A percentile compares a stretch with the other conserved stretches of the same genome.
phyloP scores from a whole-genome alignment of 1,284 basidiomycete species.

The Pseudozyma hubeiensis region DNA sequence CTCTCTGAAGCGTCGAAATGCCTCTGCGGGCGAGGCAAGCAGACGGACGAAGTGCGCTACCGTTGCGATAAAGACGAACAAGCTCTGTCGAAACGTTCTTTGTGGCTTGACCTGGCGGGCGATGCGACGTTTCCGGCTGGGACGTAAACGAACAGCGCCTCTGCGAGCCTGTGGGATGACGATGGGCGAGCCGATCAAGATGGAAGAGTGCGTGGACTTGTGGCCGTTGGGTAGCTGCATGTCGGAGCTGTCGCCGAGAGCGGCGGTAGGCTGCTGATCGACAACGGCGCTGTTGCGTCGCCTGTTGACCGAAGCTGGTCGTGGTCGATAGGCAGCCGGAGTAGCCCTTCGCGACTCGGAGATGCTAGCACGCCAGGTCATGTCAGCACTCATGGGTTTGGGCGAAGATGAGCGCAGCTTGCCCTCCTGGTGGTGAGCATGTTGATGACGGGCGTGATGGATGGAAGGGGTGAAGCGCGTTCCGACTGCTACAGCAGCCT shows the following conservation, averaged over 20 bases:
- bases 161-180: constrained; percentile 59
- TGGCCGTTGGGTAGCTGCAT: constrained; percentile 25
- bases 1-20: constrained; percentile 28
- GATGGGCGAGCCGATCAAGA: constrained; percentile 55
- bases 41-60: constrained; percentile 26
- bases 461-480: constrained; percentile 48
- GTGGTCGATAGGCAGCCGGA: constrained; percentile 53
- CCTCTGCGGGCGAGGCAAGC: constrained; percentile 43
- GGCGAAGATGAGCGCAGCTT: constrained; percentile 6
- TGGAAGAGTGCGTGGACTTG: constrained; percentile 44
- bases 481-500: constrained; percentile 25
- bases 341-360: constrained; percentile 46
- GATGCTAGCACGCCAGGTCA: constrained; percentile 35
- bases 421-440: constrained; percentile 18
- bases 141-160: constrained; percentile 47
- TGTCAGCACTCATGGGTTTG: constrained; percentile 18
- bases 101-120: constrained; percentile 22
- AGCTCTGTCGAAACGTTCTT: constrained; percentile 29
- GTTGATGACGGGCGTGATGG: constrained; percentile 21
- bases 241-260: constrained; percentile 42
- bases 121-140: constrained; percentile 24
- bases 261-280: constrained; percentile 22
- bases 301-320: constrained; percentile 27
- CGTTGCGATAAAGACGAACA: constrained; percentile 22
- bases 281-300: constrained; percentile 30